These are phyloP conservation scores for Clarireedia homoeocarpa DNA, from an alignment of 2,329 filamentous ascomycete genomes.

Conservation along the genomic window DNA sequence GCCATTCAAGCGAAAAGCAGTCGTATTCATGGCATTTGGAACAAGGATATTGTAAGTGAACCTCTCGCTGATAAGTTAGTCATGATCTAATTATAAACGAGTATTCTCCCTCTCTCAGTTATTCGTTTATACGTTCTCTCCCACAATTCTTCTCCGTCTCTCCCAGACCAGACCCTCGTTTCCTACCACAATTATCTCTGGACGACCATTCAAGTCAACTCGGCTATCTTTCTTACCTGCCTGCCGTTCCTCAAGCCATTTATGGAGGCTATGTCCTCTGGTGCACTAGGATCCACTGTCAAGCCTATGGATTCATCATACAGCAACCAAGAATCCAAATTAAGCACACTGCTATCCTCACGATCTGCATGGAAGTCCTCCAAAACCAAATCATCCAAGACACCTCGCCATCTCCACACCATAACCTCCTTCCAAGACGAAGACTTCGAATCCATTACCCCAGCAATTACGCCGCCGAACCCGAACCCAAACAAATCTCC, in stretches of 20 bases:
- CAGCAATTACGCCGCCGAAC: neutral
- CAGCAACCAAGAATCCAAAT: constrained; percentile 5
- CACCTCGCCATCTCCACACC: neutral
- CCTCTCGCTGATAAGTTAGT: neutral
- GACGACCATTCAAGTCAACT: constrained; percentile 18
- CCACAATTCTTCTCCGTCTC: constrained; percentile 1
- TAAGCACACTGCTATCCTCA: constrained; percentile 10
- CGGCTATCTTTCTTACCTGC: constrained; percentile 17
- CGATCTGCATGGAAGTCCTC: constrained; percentile 7
- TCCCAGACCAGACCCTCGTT: constrained; percentile 13
- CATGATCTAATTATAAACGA: constrained; percentile 13
- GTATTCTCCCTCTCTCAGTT: constrained; percentile 29
- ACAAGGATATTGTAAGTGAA: constrained; percentile 29
- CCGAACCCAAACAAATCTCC: neutral
- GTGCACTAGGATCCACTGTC: constrained; percentile 12
- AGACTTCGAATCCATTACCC: neutral
- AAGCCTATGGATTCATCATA: constrained; percentile 13
- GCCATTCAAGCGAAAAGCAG: constrained; percentile 28
- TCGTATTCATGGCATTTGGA: constrained; percentile 17
- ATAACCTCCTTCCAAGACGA: constrained; percentile 3
- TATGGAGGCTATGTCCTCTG: constrained; percentile 17
- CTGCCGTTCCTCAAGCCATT: constrained; percentile 20
- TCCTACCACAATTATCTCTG: constrained; percentile 13
- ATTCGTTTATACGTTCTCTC: constrained; percentile 14
- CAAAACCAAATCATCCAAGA: neutral